Evolutionary conservation across 805 yeast genomes (phyloP).

Genomic region (Metschnikowia lunata): DNA sequence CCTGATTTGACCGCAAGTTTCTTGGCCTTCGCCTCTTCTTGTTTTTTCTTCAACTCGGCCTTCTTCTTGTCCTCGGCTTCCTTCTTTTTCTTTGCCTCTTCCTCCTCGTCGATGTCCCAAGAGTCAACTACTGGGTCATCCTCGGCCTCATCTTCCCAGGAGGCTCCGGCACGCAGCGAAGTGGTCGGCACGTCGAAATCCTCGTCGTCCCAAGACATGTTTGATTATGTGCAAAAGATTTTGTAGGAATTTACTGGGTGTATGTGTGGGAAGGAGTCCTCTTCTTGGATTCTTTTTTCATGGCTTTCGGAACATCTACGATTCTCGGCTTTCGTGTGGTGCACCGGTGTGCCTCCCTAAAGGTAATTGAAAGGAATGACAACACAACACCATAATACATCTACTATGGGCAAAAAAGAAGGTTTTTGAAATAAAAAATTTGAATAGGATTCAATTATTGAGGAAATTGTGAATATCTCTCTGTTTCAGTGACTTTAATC

Average conservation of each 20-base stretch:
- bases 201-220: constrained; percentile 77
- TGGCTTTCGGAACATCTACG: constrained; percentile 3
- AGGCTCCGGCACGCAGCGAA: constrained; percentile 46
- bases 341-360: constrained; percentile 5
- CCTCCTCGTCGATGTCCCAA: constrained; percentile 85
- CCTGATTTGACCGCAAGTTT: constrained; percentile 39
- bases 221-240: no score
- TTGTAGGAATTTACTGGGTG: not conserved
- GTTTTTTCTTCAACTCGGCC: constrained; percentile 41
- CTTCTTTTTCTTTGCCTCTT: constrained; percentile 48
- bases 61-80: constrained; percentile 40
- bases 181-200: constrained; percentile 69
- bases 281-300: not conserved
- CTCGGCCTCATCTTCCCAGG: constrained; percentile 81
- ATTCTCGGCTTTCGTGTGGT: constrained; percentile 6
- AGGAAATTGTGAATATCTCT: no score
- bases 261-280: not conserved
- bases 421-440: no score
- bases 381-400: no score
- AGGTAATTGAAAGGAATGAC: no score
- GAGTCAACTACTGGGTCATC: constrained; percentile 77
- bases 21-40: constrained; percentile 46
- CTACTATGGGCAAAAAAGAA: no score
- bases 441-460: no score
- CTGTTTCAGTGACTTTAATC: no score